Evolutionary conservation across 73 alveolate species (phyloP), one percentile per base, ranked within the genome.

Genomic region (Paramecium tetraurelia): DNA sequence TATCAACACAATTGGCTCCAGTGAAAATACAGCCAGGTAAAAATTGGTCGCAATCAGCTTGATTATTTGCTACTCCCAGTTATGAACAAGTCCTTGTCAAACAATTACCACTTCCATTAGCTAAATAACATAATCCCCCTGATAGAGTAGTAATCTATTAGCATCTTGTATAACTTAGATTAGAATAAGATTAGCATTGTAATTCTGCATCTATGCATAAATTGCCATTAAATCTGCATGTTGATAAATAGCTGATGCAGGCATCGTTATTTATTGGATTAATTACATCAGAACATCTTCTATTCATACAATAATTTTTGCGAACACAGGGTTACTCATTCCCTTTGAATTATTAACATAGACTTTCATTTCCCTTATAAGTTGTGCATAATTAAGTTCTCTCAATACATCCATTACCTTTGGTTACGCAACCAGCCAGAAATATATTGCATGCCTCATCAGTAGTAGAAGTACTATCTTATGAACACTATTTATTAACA

Each of bases 141-240:
- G 86, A 33, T 71, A 16, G 0, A 0, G 86, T 33, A 10, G 86
- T 71, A 7, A 71, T 29, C 27, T 71, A 71, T 36, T 71, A 8
- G 35, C 86, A 71, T 27, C 31, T 71, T 9, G 50, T 8, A 71
- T 10, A 29, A 71, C 8, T 36, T 24, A 71, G 7, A 71, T 35
- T 71, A 10, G 12, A 1, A 71, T 71, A 71, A 5, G 33, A 27
- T 27, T 40, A n/a, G 4, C 89, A 77, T 3, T 70, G 1, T 11
- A 21, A 7, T 33, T 71, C 36, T 29, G 89, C 69, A 77, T 40
- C 89, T 7, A 77, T 46, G 18, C 89, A 77, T 20, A 33, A 27
- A 9, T 50, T 16, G 0, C 89, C 89, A 77, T 77, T 77, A 77
- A 77, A 77, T 43, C 72, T 21, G 27, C 89, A 77, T 20, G 89